Conservation (phyloP, 2,329 filamentous ascomycete species). For the Alternaria brassicicola region DNA sequence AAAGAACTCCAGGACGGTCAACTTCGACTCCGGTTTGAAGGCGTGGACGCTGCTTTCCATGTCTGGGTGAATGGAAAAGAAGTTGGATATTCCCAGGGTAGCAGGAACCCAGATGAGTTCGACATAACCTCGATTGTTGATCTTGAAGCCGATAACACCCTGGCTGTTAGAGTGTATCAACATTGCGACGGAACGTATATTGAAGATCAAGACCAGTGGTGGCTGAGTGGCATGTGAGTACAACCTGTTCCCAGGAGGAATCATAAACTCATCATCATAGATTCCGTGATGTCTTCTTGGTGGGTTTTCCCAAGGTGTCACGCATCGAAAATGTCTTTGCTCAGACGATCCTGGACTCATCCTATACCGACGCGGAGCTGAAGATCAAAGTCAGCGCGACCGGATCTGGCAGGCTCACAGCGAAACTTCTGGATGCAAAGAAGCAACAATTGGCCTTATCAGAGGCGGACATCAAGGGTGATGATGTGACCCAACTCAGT, state of each 20-base stretch:
- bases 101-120: conserved; percentile 72
- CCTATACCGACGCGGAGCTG: conserved; percentile 60
- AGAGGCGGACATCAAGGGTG: conserved; percentile 22
- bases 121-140: conserved; percentile 64
- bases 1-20: conserved; percentile 58
- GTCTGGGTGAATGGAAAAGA: conserved; percentile 69
- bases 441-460: conserved; percentile 24
- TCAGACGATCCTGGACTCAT: conserved; percentile 59
- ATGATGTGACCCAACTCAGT: conserved; percentile 29
- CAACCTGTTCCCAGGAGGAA: neutral
- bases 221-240: conserved; percentile 61
- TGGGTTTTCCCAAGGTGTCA: conserved; percentile 60
- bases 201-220: conserved; percentile 73
- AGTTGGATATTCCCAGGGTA: conserved; percentile 72
- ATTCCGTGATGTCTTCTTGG: conserved; percentile 69
- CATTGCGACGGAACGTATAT: conserved; percentile 73
- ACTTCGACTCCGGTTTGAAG: conserved; percentile 70
- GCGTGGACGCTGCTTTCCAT: conserved; percentile 74
- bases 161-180: conserved; percentile 72
- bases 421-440: conserved; percentile 56
- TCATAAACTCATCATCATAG: conserved; percentile 52
- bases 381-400: conserved; percentile 54
- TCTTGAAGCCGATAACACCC: conserved; percentile 56
- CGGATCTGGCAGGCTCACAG: conserved; percentile 50
- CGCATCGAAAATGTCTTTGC: conserved; percentile 65